A percentile compares a stretch with the other conserved stretches of the same genome.
phyloP scores from a whole-genome alignment of 768 basidiomycete species.

The Tylopilus subfusipes region DNA sequence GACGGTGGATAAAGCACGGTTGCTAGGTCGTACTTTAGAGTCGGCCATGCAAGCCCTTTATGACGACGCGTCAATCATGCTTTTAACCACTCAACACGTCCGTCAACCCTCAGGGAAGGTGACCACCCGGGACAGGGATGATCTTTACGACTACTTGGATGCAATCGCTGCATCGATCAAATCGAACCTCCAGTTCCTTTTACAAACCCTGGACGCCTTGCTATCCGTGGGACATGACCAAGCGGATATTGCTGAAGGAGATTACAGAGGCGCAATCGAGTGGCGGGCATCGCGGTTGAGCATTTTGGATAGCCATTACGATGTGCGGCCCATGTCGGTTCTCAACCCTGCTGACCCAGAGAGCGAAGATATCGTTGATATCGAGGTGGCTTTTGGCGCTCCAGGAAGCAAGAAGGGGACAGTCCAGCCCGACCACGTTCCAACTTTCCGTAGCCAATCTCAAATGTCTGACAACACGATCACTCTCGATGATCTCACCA shows the following conservation, averaged over 20 bases:
- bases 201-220: conserved; percentile 60
- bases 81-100: conserved; percentile 52
- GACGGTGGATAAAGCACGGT: conserved; percentile 66
- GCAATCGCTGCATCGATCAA: conserved; percentile 49
- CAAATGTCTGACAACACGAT: conserved; percentile 35
- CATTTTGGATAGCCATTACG: conserved; percentile 50
- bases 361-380: conserved; percentile 54
- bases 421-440: conserved; percentile 20
- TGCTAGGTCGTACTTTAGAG: conserved; percentile 69
- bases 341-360: conserved; percentile 39
- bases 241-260: conserved; percentile 62
- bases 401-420: conserved; percentile 34
- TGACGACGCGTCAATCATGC: conserved; percentile 61
- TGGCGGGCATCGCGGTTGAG: conserved; percentile 74
- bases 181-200: conserved; percentile 52
- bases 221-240: conserved; percentile 67
- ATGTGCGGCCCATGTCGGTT: conserved; percentile 39
- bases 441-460: conserved; percentile 32
- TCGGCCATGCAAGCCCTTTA: conserved; percentile 66
- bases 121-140: conserved; percentile 16
- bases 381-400: conserved; percentile 49
- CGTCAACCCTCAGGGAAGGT: conserved; percentile 11
- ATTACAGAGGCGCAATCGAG: conserved; percentile 73
- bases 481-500: conserved; percentile 28
- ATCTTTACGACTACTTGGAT: conserved; percentile 43